Evolutionary conservation across 257 asterid genomes (phyloP).

Genomic region (Verbascum thapsus): DNA sequence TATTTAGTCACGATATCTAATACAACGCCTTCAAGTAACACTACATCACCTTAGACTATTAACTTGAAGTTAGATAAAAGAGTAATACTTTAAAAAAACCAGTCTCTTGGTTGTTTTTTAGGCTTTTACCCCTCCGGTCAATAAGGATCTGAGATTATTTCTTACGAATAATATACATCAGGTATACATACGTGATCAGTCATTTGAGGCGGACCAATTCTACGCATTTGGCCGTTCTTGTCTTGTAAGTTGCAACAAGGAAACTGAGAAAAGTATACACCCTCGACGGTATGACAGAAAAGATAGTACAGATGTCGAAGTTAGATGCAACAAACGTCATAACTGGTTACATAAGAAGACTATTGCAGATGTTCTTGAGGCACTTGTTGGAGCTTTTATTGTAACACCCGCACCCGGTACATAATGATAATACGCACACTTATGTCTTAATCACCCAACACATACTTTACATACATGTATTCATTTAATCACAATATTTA

Average conservation of each 20-base stretch:
- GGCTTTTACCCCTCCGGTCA: too few relatives aligned
- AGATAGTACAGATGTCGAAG: conserved; percentile 43
- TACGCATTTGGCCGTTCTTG: conserved; percentile 80
- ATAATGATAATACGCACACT: too few relatives aligned
- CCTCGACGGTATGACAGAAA: conserved; percentile 35
- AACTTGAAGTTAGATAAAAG: not conserved
- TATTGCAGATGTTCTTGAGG: conserved; percentile 90
- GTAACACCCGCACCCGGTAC: too few relatives aligned
- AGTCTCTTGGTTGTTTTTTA: conserved; percentile 23
- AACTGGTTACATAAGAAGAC: conserved; percentile 88
- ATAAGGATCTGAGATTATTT: conserved; percentile 25
- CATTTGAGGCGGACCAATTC: conserved; percentile 71
- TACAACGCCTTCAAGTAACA: not conserved
- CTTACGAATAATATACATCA: conserved; percentile 34
- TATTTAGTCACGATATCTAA: not conserved
- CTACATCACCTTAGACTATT: conserved; percentile 6
- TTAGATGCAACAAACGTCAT: conserved; percentile 83
- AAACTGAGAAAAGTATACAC: conserved; percentile 61
- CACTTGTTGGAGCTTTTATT: conserved; percentile 91
- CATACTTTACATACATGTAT: too few relatives aligned
- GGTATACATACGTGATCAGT: conserved; percentile 90
- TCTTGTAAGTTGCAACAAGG: conserved; percentile 61
- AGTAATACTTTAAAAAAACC: not conserved
- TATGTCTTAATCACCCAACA: too few relatives aligned
- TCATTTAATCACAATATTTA: too few relatives aligned